These are phyloP conservation scores for Ganoderma lingzhi DNA, from an alignment of 1,284 basidiomycete species.

Conservation along the genomic window DNA sequence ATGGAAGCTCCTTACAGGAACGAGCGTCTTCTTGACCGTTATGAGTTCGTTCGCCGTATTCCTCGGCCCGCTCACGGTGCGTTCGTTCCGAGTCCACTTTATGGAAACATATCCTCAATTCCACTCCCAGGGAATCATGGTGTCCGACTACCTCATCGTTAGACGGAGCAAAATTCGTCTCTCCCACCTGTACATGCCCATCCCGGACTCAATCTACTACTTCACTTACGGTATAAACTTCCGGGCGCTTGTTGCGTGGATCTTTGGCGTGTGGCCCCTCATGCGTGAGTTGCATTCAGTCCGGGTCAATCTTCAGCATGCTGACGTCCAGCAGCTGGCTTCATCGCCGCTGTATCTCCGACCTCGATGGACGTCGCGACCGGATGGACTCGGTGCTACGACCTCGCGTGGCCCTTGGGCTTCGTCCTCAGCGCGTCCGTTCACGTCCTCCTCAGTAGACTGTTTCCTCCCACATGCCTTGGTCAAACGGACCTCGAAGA, in stretches of 20 bases:
- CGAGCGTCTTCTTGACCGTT: conserved; percentile 33
- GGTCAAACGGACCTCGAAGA: conserved; percentile 25
- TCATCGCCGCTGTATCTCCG: conserved; percentile 31
- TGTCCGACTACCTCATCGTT: conserved; percentile 34
- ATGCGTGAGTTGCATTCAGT: conserved; percentile 23
- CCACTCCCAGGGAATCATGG: conserved; percentile 26
- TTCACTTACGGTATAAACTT: conserved; percentile 34
- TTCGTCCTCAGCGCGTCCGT: conserved; percentile 27
- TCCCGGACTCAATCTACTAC: conserved; percentile 32
- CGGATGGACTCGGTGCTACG: conserved; percentile 30
- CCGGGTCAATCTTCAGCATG: neutral
- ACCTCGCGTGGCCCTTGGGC: conserved; percentile 34
- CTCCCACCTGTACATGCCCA: conserved; percentile 34
- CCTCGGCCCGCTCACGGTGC: conserved; percentile 33
- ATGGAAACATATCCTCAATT: neutral
- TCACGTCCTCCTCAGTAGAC: conserved; percentile 22
- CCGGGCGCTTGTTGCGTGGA: conserved; percentile 32
- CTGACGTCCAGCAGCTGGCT: conserved; percentile 23
- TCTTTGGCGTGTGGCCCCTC: conserved; percentile 33
- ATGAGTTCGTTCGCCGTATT: conserved; percentile 36
- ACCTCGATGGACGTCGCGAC: conserved; percentile 17
- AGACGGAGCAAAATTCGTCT: conserved; percentile 28
- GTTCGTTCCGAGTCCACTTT: neutral
- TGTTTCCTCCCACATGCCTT: conserved; percentile 21
- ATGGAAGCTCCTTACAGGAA: conserved; percentile 34